Conservation (phyloP, 371 early-diverging fungal genomes). For the Haplosporangium sp. region DNA sequence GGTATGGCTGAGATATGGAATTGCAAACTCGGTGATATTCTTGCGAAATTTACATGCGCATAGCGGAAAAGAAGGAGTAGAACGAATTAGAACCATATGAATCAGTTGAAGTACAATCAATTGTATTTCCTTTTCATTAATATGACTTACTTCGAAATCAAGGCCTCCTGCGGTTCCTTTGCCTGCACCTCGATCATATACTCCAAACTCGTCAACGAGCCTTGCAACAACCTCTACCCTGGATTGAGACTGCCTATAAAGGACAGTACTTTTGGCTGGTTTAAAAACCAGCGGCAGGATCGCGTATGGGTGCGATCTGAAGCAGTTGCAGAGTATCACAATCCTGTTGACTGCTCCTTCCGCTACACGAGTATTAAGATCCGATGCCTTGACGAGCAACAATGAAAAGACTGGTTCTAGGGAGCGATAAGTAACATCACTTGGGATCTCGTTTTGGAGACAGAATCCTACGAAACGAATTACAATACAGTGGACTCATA, state of each 20-base stretch:
- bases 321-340: constrained; percentile 64
- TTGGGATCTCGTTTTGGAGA: constrained; percentile 55
- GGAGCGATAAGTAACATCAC: constrained; percentile 51
- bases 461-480: constrained; percentile 51
- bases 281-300: constrained; percentile 65
- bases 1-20: constrained; percentile 70
- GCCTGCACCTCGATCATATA: constrained; percentile 49
- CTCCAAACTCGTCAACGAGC: constrained; percentile 63
- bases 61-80: neutral
- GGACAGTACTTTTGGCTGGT: constrained; percentile 49
- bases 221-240: constrained; percentile 65
- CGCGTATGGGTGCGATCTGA: constrained; percentile 59
- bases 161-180: constrained; percentile 46
- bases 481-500: too few relatives aligned
- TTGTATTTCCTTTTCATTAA: too few relatives aligned
- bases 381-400: constrained; percentile 68
- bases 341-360: constrained; percentile 63
- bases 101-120: too few relatives aligned
- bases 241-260: constrained; percentile 45
- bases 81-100: too few relatives aligned
- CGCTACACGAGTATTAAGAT: constrained; percentile 70
- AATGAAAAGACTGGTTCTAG: constrained; percentile 66
- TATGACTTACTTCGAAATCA: constrained; percentile 34
- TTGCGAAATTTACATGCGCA: constrained; percentile 43
- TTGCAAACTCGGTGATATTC: constrained; percentile 67